Evolutionary conservation across 805 yeast species (phyloP), one percentile per base, ranked within the genome.

Genomic region (Cyberlindnera xishuangbannaensis): DNA sequence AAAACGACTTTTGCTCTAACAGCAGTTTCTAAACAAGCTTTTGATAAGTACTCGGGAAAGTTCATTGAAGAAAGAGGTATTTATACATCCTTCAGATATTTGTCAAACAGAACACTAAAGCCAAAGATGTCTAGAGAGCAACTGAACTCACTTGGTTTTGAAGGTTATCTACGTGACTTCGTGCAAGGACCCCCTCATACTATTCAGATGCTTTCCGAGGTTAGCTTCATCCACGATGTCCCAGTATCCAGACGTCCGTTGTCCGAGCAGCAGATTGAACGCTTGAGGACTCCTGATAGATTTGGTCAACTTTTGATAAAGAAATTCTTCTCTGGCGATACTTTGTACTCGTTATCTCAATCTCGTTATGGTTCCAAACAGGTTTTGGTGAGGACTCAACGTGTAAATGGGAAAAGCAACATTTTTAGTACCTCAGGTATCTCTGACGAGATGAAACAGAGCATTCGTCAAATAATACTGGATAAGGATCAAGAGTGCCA

Each of bases 101-200:
- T 64, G 5, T 43, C 55, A 16, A 30, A 44, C 5, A 32, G 25
- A 6, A 15, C 31, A 33, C 41, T 36, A 29, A 29, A 36, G 25
- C 61, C 48, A 23, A 54, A 47, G 18, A 38, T 53, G 17, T 33
- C 64, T 33, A 40, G 37, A 3, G 62, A 62, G 7, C 51, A 66
- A 30, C 45, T 86, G 2, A 48, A 42, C 18, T 22, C 36, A 0
- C 55, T 63, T 15, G 95, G 95, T 0, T 87, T 92, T 55, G 95
- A 83, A 35, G 92, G 95, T 1, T 84, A 74, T 48, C 45, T 87
- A 17, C 56, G 71, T 2, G 96, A 92, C 47, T 74, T 74, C 41
- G 49, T 90, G 3, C 56, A 59, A 3, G 97, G 95, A 1, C 95
- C 95, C 1, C 50, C 56, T 6, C 70, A 71, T 8, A 94, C 90